These are phyloP conservation scores for Alloascoidea africana DNA, from an alignment of 805 yeast species.

Conservation along the genomic window DNA sequence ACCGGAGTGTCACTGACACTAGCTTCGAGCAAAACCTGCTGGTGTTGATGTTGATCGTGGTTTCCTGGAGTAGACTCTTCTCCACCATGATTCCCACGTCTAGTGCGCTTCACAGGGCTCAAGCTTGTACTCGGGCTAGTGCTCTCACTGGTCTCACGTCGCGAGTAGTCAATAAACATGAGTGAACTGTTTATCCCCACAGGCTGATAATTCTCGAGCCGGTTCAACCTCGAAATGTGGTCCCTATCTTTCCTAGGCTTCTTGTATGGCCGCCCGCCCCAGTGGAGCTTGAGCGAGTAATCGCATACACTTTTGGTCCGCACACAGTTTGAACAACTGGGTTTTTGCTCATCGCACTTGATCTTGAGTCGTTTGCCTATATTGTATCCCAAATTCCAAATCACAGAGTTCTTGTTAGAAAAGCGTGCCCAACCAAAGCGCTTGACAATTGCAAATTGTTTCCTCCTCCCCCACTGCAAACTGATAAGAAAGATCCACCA, in stretches of 20 bases:
- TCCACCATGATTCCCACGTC: too few relatives aligned
- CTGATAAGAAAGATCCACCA: too few relatives aligned
- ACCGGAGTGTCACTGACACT: background rate
- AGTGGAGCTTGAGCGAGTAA: slow-evolving; percentile 43
- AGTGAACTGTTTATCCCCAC: background rate
- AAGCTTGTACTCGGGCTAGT: background rate
- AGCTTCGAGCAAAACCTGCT: background rate
- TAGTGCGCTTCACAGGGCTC: too few relatives aligned
- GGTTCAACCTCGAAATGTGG: background rate
- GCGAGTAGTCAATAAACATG: background rate
- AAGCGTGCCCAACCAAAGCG: too few relatives aligned
- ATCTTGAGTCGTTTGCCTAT: slow-evolving; percentile 11
- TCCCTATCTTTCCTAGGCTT: slow-evolving; percentile 4
- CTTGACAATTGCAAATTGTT: too few relatives aligned
- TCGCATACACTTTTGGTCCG: slow-evolving; percentile 36
- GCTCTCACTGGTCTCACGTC: background rate
- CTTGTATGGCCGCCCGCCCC: slow-evolving; percentile 55
- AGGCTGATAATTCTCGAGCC: background rate
- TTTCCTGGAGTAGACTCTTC: background rate
- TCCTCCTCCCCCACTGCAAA: too few relatives aligned
- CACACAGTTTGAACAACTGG: slow-evolving; percentile 41
- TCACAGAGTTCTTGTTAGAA: background rate
- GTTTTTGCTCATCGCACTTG: slow-evolving; percentile 59
- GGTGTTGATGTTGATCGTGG: background rate
- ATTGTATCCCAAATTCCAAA: slow-evolving; percentile 3